Conservation (phyloP, 306 rosid species). For the Cyclanthera cordifolia region DNA sequence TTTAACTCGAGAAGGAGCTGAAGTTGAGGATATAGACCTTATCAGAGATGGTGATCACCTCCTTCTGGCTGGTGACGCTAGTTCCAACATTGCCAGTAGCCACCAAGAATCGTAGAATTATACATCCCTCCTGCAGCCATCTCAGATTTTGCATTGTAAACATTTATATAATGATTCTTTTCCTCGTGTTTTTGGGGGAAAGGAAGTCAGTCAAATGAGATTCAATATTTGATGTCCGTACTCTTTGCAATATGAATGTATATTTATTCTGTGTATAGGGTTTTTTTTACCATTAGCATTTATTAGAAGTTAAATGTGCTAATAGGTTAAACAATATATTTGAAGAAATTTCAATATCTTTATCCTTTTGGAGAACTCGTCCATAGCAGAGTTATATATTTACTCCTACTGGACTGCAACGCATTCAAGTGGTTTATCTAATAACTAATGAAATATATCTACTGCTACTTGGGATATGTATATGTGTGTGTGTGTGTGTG, state of each 20-base stretch:
- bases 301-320: background rate
- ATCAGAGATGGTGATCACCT: conserved; percentile 84
- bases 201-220: background rate
- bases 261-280: background rate
- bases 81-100: background rate
- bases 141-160: background rate
- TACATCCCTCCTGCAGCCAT: background rate
- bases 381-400: background rate
- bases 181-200: background rate
- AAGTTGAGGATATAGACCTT: conserved; percentile 55
- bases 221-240: background rate
- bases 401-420: background rate
- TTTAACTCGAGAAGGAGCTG: conserved; percentile 51
- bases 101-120: background rate
- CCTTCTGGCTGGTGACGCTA: conserved; percentile 22
- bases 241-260: background rate
- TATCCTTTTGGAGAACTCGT: background rate
- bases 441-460: background rate
- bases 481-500: too few relatives aligned
- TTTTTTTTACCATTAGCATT: background rate
- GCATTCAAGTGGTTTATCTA: background rate
- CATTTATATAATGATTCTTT: background rate
- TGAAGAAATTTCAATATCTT: background rate
- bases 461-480: background rate
- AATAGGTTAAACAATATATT: background rate